Evolutionary conservation across 2,329 filamentous ascomycete species (phyloP), one percentile per base, ranked within the genome.

Genomic region (Fusarium pseudonygamai): DNA sequence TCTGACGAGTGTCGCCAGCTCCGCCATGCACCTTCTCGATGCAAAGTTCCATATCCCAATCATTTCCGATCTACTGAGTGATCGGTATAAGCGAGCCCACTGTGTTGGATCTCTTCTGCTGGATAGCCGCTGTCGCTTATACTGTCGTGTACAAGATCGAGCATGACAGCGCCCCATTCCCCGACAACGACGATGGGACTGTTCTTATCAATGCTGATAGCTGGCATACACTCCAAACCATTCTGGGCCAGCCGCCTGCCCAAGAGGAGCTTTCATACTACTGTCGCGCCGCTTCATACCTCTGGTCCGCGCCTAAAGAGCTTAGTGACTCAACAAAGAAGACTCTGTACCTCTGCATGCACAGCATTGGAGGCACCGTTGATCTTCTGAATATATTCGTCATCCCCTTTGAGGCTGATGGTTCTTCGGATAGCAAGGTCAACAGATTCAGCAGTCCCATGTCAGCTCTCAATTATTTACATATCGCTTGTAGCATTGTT

Each of bases 401-500:
- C 16, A 15, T 40, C 3, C 36, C 22, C 5, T 6, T 42, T 6
- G 37, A 56, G 6, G 52, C 36, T 2, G 12, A 56, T 15, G 52
- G 26, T 9, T 42, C 52, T 8, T 56, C 37, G 2, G 36, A 55
- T 0, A 40, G 26, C 20, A 55, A 55, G 2, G 28, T 6, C 5
- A 28, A 28, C 28, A 7, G 5, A 5, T 28, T 6, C 8, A 28
- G 28, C 6, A 7, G 28, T 5, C 28, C 28, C 0, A 56, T 30
- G 36, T 40, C 20, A 3, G 4, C 6, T 4, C 24, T 42, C 0
- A 10, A 4, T 0, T 42, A 24, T 11, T 5, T 42, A 0, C 22
- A 40, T 20, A 30, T 1, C 2, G 52, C 37, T 3, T 56, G 26
- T 13, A 0, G 4, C 7, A 0, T 18, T 18, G 22, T 56, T 18